Evolutionary conservation across 2,329 filamentous ascomycete genomes (phyloP).

Genomic region (Pseudogymnoascus destructans): DNA sequence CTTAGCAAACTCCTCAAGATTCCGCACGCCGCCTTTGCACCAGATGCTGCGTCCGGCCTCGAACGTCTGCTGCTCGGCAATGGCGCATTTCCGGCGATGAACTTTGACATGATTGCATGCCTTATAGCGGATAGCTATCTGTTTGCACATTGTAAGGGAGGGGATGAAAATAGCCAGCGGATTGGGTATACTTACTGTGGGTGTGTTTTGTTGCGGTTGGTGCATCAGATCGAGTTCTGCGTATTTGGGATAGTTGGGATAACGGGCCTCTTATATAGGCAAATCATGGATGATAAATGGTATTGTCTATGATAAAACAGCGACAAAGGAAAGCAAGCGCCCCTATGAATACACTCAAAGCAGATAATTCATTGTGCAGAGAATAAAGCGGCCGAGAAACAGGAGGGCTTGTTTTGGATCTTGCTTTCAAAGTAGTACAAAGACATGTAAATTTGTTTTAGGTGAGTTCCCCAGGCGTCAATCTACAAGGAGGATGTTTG

Average conservation of each 20-base stretch:
- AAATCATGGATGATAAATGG: not conserved
- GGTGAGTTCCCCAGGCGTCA: not conserved
- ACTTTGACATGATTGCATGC: not conserved
- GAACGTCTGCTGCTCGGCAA: not conserved
- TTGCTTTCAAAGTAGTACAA: not conserved
- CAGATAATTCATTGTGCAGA: not conserved
- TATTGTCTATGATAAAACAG: not conserved
- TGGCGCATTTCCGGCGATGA: not conserved
- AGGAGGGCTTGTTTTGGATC: not conserved
- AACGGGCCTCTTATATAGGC: not conserved
- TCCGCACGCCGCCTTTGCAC: not conserved
- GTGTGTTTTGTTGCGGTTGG: not conserved
- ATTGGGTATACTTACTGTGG: not conserved
- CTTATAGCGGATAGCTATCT: not conserved
- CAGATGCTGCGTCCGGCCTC: not conserved
- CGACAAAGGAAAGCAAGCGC: not conserved
- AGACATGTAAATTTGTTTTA: not conserved
- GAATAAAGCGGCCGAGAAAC: not conserved
- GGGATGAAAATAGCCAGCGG: not conserved
- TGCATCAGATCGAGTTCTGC: not conserved
- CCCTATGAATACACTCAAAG: not conserved
- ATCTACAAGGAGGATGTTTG: not conserved
- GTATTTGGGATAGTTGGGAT: not conserved
- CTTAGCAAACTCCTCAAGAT: not conserved
- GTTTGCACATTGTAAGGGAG: not conserved